These are phyloP conservation scores for Diplodia mutila DNA, from an alignment of 2,329 filamentous ascomycete genomes.

Conservation along the genomic window DNA sequence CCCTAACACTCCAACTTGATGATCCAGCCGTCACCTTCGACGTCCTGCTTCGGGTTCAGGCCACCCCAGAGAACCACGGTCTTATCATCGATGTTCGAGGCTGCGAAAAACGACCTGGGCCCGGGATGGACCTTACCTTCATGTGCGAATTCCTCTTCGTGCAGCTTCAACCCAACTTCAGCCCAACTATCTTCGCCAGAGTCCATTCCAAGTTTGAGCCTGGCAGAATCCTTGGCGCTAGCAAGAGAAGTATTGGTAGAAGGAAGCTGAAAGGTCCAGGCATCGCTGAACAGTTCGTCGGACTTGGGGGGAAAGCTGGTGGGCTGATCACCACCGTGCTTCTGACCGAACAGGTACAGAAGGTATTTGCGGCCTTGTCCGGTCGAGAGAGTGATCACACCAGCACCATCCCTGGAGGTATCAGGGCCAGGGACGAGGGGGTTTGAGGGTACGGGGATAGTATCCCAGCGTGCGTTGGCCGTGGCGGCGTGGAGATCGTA, in stretches of 20 bases:
- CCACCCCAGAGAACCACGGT: conserved; percentile 50
- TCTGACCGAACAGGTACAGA: conserved; percentile 47
- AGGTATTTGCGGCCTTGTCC: conserved; percentile 52
- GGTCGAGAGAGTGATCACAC: conserved; percentile 47
- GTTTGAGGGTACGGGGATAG: conserved; percentile 48
- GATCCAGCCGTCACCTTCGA: conserved; percentile 52
- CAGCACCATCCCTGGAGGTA: conserved; percentile 42
- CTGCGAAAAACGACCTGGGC: conserved; percentile 47
- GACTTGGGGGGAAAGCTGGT: conserved; percentile 31
- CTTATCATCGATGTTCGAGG: conserved; percentile 43
- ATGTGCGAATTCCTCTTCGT: conserved; percentile 38
- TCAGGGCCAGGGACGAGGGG: conserved; percentile 48
- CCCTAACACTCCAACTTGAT: conserved; percentile 41
- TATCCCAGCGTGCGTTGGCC: conserved; percentile 42
- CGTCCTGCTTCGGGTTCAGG: conserved; percentile 47
- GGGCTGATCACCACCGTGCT: conserved; percentile 28
- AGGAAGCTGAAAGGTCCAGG: conserved; percentile 49
- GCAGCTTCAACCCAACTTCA: conserved; percentile 46
- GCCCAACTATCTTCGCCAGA: conserved; percentile 48
- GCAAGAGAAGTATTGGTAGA: conserved; percentile 48
- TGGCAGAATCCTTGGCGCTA: conserved; percentile 49
- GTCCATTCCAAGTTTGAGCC: conserved; percentile 46
- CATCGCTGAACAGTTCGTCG: neutral
- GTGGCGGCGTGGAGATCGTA: conserved; percentile 32
- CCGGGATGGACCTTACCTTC: conserved; percentile 51